phyloP scores from a whole-genome alignment of 768 basidiomycete genomes.

The Boletus rufocinnamomeus region DNA sequence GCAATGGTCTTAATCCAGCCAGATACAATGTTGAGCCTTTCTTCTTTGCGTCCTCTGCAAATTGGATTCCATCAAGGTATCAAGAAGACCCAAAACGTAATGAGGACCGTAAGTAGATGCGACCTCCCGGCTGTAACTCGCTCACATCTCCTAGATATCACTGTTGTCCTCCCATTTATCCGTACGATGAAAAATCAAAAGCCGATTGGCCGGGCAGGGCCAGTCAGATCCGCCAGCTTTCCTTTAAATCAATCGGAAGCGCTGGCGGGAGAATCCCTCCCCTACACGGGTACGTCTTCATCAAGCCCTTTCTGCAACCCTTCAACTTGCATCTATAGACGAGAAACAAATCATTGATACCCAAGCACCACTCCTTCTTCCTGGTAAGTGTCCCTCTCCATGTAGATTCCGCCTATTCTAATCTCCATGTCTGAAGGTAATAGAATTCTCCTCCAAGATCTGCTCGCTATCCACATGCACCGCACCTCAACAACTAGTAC shows the following conservation, averaged over 20 bases:
- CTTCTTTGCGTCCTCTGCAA: slow-evolving; percentile 62
- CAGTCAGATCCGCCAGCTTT: slow-evolving; percentile 17
- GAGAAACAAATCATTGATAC: slow-evolving; percentile 47
- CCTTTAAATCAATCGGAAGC: neutral
- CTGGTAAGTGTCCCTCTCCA: slow-evolving; percentile 27
- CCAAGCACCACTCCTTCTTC: slow-evolving; percentile 47
- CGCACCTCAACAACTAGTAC: slow-evolving; percentile 28
- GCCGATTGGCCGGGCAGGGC: slow-evolving; percentile 21
- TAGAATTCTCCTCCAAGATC: slow-evolving; percentile 40
- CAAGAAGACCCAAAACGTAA: slow-evolving; percentile 48
- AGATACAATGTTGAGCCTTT: slow-evolving; percentile 64
- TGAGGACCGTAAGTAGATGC: slow-evolving; percentile 50
- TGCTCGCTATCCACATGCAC: slow-evolving; percentile 57
- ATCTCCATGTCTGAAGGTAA: slow-evolving; percentile 14
- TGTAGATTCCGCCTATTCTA: neutral
- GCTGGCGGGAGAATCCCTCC: neutral
- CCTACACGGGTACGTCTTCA: slow-evolving; percentile 21
- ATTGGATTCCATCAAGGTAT: slow-evolving; percentile 69
- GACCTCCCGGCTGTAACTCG: slow-evolving; percentile 27
- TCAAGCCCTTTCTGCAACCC: neutral
- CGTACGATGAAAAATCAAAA: slow-evolving; percentile 38
- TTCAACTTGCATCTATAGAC: slow-evolving; percentile 13
- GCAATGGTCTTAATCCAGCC: neutral
- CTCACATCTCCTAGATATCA: slow-evolving; percentile 47
- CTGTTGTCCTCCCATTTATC: slow-evolving; percentile 55